These are phyloP conservation scores for Aspergillus cristatus DNA, from an alignment of 495 filamentous ascomycete genomes.

Conservation along the genomic window DNA sequence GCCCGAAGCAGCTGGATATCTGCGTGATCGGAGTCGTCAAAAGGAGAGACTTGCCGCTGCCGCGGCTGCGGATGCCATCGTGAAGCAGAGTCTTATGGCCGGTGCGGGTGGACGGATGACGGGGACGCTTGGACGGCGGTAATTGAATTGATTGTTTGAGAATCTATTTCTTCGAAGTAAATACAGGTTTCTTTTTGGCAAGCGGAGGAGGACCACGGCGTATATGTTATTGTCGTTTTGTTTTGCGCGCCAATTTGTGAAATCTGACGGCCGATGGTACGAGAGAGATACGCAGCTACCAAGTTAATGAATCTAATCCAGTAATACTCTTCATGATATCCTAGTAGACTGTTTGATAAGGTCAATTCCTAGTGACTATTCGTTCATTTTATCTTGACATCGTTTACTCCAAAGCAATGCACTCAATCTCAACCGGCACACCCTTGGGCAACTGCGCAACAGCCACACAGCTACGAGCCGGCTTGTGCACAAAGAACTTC, in stretches of 20 bases:
- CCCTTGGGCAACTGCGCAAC: slow-evolving; percentile 85
- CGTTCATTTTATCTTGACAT: too few relatives aligned
- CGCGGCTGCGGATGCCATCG: slow-evolving; percentile 88
- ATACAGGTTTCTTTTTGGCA: too few relatives aligned
- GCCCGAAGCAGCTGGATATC: slow-evolving; percentile 83
- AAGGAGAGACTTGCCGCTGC: slow-evolving; percentile 86
- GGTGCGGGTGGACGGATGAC: slow-evolving; percentile 57
- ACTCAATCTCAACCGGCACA: slow-evolving; percentile 89
- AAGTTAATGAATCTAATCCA: too few relatives aligned
- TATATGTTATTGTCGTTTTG: too few relatives aligned
- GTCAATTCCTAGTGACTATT: too few relatives aligned
- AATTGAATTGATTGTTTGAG: slow-evolving; percentile 12
- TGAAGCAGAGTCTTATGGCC: slow-evolving; percentile 76
- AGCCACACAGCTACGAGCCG: slow-evolving; percentile 86
- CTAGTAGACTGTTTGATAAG: too few relatives aligned
- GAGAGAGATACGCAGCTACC: not conserved
- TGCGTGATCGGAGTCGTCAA: slow-evolving; percentile 85
- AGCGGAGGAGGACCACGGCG: too few relatives aligned
- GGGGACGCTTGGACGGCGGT: slow-evolving; percentile 39
- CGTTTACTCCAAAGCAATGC: slow-evolving; percentile 51
- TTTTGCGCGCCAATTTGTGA: too few relatives aligned
- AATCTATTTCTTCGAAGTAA: too few relatives aligned
- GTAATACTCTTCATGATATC: too few relatives aligned
- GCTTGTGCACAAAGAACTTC: slow-evolving; percentile 81
- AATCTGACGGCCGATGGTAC: too few relatives aligned